Evolutionary conservation across 768 basidiomycete species (phyloP).

Genomic region (Hygrocybe punicea): DNA sequence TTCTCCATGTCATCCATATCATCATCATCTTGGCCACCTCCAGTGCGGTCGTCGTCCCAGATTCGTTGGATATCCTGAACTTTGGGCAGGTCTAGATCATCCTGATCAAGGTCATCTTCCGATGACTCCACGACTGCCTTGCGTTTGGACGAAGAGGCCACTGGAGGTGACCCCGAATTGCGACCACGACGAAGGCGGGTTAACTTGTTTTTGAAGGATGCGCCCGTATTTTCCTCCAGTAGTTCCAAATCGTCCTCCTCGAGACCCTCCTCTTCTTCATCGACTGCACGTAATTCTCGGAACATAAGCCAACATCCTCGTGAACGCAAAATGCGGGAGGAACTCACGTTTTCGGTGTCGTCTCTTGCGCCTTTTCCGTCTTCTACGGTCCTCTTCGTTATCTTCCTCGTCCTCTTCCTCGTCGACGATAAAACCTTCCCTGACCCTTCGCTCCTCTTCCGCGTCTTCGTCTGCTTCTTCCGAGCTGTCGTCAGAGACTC

Average conservation of each 20-base stretch:
- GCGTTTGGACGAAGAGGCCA: conserved; percentile 57
- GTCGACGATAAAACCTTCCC: conserved; percentile 90
- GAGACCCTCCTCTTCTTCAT: conserved; percentile 60
- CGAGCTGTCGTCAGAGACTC: conserved; percentile 74
- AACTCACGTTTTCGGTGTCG: conserved; percentile 52
- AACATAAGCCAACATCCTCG: conserved; percentile 3
- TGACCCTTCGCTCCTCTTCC: conserved; percentile 75
- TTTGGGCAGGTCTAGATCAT: conserved; percentile 47
- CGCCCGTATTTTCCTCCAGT: conserved; percentile 88
- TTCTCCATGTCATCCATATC: conserved; percentile 74
- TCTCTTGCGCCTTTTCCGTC: conserved; percentile 65
- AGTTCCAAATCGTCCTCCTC: conserved; percentile 93
- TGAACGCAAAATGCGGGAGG: neutral
- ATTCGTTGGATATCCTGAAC: conserved; percentile 66
- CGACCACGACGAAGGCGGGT: conserved; percentile 70
- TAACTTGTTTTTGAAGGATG: conserved; percentile 64
- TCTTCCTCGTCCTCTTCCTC: conserved; percentile 80
- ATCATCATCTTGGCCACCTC: conserved; percentile 57
- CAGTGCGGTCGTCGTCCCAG: conserved; percentile 75
- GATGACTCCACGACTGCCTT: conserved; percentile 64
- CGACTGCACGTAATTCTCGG: conserved; percentile 19
- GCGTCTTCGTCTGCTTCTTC: conserved; percentile 89
- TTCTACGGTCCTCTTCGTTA: conserved; percentile 61
- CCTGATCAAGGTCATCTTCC: conserved; percentile 69
- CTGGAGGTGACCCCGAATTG: conserved; percentile 66